Conservation (phyloP, 768 basidiomycete species). For the Multifurca ochricompacta region DNA sequence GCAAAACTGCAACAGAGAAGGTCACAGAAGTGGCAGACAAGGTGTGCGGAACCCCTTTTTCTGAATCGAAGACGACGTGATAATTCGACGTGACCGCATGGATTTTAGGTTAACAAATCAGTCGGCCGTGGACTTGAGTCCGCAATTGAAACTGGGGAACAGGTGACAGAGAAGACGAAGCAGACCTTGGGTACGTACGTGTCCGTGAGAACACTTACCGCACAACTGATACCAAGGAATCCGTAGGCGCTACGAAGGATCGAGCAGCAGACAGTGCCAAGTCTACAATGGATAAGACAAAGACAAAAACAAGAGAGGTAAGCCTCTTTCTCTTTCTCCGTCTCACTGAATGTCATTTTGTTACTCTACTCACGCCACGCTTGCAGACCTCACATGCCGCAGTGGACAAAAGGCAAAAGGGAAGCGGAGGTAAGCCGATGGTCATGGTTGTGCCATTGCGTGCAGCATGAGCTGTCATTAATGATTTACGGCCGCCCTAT, state of each 20-base stretch:
- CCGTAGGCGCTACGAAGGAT: slow-evolving; percentile 10
- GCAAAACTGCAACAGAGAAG: slow-evolving; percentile 14
- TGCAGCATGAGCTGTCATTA: background rate
- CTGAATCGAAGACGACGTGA: background rate
- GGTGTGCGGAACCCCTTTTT: background rate
- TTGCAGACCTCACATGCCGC: background rate
- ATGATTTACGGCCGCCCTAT: background rate
- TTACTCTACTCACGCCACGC: background rate
- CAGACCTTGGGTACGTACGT: slow-evolving; percentile 11
- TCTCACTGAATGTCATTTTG: too few relatives aligned
- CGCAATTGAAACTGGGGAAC: slow-evolving; percentile 16
- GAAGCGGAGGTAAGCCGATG: slow-evolving; percentile 4
- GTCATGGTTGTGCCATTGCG: background rate
- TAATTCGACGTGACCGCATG: background rate
- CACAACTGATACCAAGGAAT: background rate
- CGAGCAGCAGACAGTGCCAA: background rate
- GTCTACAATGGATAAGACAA: background rate
- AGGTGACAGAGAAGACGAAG: slow-evolving; percentile 18
- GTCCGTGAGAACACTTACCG: background rate
- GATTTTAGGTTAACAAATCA: slow-evolving; percentile 17
- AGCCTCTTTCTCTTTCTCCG: background rate
- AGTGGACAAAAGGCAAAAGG: slow-evolving; percentile 7
- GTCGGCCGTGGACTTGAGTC: slow-evolving; percentile 15
- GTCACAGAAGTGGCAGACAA: slow-evolving; percentile 17
- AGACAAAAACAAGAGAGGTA: slow-evolving; percentile 6